phyloP scores from a whole-genome alignment of 1,284 basidiomycete species.

The Trichosporon faecale region DNA sequence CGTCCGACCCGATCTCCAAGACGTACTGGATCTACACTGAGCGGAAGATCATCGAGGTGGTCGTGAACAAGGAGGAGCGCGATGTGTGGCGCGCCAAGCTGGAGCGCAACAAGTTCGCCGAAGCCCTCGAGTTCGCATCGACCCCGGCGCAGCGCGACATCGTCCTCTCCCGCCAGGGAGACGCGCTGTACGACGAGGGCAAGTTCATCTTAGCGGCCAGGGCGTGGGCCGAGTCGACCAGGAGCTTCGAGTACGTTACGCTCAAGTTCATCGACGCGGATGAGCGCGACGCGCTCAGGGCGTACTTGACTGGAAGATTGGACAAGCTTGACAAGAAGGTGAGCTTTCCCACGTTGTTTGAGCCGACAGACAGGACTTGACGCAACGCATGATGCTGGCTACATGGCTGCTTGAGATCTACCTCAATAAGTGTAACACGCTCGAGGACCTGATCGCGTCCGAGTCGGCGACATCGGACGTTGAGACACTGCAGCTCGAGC shows the following conservation, averaged over 20 bases:
- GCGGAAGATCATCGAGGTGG: constrained; percentile 83
- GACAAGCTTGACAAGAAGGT: constrained; percentile 70
- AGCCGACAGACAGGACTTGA: constrained; percentile 64
- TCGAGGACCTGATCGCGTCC: constrained; percentile 72
- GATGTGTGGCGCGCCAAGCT: constrained; percentile 94
- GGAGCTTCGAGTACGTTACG: constrained; percentile 87
- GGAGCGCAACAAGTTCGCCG: constrained; percentile 69
- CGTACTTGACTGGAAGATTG: constrained; percentile 82
- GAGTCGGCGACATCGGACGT: constrained; percentile 81
- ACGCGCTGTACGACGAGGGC: constrained; percentile 74
- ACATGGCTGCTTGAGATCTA: constrained; percentile 99
- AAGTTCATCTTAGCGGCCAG: constrained; percentile 89
- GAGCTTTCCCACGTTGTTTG: constrained; percentile 55
- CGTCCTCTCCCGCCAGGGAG: constrained; percentile 79
- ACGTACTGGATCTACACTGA: constrained; percentile 96
- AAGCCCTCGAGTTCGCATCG: constrained; percentile 75
- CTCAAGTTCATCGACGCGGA: constrained; percentile 84
- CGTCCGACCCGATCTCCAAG: constrained; percentile 75
- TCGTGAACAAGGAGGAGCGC: constrained; percentile 81
- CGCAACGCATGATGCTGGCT: constrained; percentile 94
- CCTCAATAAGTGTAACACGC: constrained; percentile 89
- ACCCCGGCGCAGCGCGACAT: constrained; percentile 78
- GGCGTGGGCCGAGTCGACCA: constrained; percentile 82
- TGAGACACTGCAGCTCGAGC: constrained; percentile 78
- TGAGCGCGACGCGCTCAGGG: constrained; percentile 87